These are phyloP conservation scores for Dendrostoma leiphaemia DNA, from an alignment of 2,329 filamentous ascomycete species.

Conservation along the genomic window DNA sequence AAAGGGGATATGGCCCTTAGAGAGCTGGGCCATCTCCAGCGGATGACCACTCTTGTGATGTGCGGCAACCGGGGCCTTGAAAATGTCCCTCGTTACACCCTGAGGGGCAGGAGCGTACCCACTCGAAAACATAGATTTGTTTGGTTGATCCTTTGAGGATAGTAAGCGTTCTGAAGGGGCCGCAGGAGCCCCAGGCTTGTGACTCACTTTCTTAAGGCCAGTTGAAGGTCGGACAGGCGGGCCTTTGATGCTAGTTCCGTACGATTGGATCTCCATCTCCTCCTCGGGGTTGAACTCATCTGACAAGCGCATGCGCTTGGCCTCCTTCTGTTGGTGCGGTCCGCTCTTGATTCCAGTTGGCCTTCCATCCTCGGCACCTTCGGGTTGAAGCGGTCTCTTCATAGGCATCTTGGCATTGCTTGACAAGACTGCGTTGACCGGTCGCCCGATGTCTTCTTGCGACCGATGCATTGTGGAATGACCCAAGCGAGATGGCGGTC, in stretches of 20 bases:
- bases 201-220: slow-evolving; percentile 63
- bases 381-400: slow-evolving; percentile 71
- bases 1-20: slow-evolving; percentile 87
- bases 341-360: slow-evolving; percentile 49
- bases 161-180: slow-evolving; percentile 31
- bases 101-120: slow-evolving; percentile 61
- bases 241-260: slow-evolving; percentile 64
- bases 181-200: neutral
- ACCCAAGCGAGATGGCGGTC: slow-evolving; percentile 58
- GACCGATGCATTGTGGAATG: slow-evolving; percentile 44
- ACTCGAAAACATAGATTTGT: slow-evolving; percentile 58
- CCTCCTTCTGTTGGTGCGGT: slow-evolving; percentile 68
- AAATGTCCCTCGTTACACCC: slow-evolving; percentile 53
- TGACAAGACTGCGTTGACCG: slow-evolving; percentile 57
- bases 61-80: slow-evolving; percentile 63
- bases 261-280: slow-evolving; percentile 58
- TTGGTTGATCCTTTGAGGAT: slow-evolving; percentile 51
- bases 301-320: slow-evolving; percentile 77
- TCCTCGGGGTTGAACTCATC: slow-evolving; percentile 61
- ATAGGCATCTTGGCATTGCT: slow-evolving; percentile 65
- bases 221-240: slow-evolving; percentile 82
- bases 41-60: slow-evolving; percentile 71
- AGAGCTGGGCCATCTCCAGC: slow-evolving; percentile 82
- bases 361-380: slow-evolving; percentile 56
- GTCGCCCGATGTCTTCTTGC: slow-evolving; percentile 60